phyloP scores from a whole-genome alignment of 352 stramenopile species.

The Thalassiosira ordinaria region DNA sequence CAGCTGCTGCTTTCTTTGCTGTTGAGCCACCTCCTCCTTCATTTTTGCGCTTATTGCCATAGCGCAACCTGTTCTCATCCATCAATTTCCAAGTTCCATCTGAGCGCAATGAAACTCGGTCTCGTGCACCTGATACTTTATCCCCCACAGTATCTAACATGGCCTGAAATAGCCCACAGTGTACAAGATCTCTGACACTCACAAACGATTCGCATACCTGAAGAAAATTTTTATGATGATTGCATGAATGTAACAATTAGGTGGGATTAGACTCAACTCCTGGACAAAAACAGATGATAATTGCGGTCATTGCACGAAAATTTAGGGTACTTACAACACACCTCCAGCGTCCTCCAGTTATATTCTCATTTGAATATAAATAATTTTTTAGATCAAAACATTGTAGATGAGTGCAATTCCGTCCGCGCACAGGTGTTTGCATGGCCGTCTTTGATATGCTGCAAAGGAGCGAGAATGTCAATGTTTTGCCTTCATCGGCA shows the following conservation, averaged over 20 bases:
- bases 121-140: constrained; percentile 85
- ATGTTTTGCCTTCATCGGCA: constrained; percentile 13
- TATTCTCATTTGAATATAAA: constrained; percentile 90
- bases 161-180: constrained; percentile 89
- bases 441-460: constrained; percentile 83
- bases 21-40: constrained; percentile 6
- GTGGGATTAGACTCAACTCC: background rate
- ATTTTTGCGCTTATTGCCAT: constrained; percentile 26
- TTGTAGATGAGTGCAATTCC: constrained; percentile 93
- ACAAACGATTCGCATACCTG: constrained; percentile 91
- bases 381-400: constrained; percentile 95
- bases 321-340: constrained; percentile 78
- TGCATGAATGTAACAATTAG: constrained; percentile 5
- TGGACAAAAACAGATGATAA: background rate
- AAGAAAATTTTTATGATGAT: background rate
- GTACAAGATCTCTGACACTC: constrained; percentile 89
- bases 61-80: constrained; percentile 44
- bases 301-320: background rate
- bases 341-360: constrained; percentile 89
- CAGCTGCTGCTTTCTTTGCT: background rate
- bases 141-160: constrained; percentile 78
- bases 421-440: constrained; percentile 88
- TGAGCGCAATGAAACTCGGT: constrained; percentile 91
- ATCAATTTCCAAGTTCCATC: constrained; percentile 88
- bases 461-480: constrained; percentile 70